Base-by-base conservation (phyloP, 345 rosid genomes). In the Citrus sinensis region DNA sequence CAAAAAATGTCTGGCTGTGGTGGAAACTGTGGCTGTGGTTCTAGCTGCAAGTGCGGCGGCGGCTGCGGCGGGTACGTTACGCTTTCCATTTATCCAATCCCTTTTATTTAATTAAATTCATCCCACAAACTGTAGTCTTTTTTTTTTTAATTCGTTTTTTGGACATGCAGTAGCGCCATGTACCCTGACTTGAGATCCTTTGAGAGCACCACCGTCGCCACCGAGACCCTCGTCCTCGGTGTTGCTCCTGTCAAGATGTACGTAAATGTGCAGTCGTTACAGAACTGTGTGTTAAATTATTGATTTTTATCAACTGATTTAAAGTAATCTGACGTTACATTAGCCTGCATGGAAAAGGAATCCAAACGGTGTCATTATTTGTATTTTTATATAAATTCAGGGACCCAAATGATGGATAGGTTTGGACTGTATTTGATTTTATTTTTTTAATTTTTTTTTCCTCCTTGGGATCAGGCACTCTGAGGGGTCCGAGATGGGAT, bases 1-100 rank as follows among this genome's bases (percentile, higher is more conserved):
- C 80, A 49, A 32, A 86, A 75, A 35, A 85, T 85, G 86, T 87
- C 89, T 55, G 79, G 82, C 83, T 79, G 86, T 60, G 86, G 85
- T 2, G 83, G 79, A 67, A 87, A 74, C 85, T 85, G 90, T 67
- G 83, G 82, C 67, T 84, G 87, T 70, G 89, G 86, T 32, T 62
- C 89, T 39, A 27, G 25, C 54, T 85, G 88, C 79, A 84, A 73
- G 51, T 80, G 92, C 67, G 88, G 89, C 82, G 75, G 69, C 68
- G 60, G 73, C 83, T 84, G 90, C 88, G 73, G 73, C 9, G 74
- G 85, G 82, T 79, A 76, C 49, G 24, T 35, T 25, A 68, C 60
- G 32, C 29, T 27, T 55, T 67, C 19, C 17, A 6, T 51, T n/a
- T 59, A 19, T 11, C 51, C 51, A 46, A 46, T 46, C 5, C 1